Conservation (phyloP, 2,329 filamentous ascomycete genomes). For the Remersonia thermophila region DNA sequence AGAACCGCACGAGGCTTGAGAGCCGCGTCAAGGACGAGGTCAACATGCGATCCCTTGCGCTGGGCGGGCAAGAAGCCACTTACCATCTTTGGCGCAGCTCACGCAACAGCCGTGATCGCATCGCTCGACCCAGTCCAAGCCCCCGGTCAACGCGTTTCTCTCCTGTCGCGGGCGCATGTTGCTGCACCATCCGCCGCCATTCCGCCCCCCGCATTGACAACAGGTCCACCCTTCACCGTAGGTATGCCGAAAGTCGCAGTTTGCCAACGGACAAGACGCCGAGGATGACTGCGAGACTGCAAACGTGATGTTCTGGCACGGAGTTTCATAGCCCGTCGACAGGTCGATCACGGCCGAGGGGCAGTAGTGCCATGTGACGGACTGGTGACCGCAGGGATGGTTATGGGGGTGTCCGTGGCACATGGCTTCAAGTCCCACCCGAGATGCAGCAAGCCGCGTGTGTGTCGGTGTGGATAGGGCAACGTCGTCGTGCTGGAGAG, state of each 20-base stretch:
- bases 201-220: conserved; percentile 40
- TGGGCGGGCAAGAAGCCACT: conserved; percentile 12
- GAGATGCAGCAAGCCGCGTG: conserved; percentile 1
- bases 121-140: conserved; percentile 26
- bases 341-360: conserved; percentile 36
- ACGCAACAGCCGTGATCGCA: conserved; percentile 44
- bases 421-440: conserved; percentile 26
- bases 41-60: background rate
- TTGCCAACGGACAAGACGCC: conserved; percentile 34
- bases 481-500: background rate
- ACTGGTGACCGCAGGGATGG: conserved; percentile 42
- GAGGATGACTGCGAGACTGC: conserved; percentile 32
- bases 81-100: conserved; percentile 33
- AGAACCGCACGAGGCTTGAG: conserved; percentile 2
- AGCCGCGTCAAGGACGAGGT: background rate
- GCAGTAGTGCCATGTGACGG: conserved; percentile 44
- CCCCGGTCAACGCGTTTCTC: conserved; percentile 22
- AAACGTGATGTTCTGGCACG: conserved; percentile 37
- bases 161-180: conserved; percentile 21
- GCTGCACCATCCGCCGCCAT: conserved; percentile 41
- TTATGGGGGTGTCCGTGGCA: conserved; percentile 42
- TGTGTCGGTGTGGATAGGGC: background rate
- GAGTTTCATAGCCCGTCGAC: conserved; percentile 35
- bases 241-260: conserved; percentile 38
- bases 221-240: conserved; percentile 41